Evolutionary conservation across 306 rosid species (phyloP).

Genomic region (Crataegus laevigata): DNA sequence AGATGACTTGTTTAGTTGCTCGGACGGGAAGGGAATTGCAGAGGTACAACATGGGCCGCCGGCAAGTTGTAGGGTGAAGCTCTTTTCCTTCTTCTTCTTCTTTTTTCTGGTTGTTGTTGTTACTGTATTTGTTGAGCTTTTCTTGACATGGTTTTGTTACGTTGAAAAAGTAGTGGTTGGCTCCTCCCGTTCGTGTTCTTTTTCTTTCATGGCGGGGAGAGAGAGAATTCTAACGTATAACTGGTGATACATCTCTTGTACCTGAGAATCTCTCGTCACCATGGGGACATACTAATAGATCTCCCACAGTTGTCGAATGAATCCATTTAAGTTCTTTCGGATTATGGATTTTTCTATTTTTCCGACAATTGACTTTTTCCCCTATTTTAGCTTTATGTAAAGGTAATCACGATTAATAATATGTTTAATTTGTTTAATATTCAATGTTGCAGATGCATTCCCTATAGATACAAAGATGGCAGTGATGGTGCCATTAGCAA

Average conservation of each 20-base stretch:
- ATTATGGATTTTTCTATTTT: not conserved
- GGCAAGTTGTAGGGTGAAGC: constrained; percentile 92
- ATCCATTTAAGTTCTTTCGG: not conserved
- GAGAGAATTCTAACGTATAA: not conserved
- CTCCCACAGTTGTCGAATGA: not conserved
- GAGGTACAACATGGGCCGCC: constrained; percentile 78
- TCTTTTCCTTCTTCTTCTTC: not conserved
- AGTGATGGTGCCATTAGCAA: constrained; percentile 29
- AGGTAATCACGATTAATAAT: not conserved
- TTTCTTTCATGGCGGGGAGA: not conserved
- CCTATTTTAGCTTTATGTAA: not conserved
- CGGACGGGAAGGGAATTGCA: constrained; percentile 87
- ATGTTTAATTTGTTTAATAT: not conserved
- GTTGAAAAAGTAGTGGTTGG: not conserved
- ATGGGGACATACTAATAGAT: not conserved
- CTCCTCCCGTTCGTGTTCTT: not conserved
- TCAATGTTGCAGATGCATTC: constrained; percentile 70
- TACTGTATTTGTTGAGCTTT: not conserved
- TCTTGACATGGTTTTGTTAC: not conserved
- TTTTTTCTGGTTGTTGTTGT: too few relatives aligned
- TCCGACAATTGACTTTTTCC: not conserved
- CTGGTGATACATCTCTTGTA: not conserved
- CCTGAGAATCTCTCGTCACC: not conserved
- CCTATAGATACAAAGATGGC: constrained; percentile 64
- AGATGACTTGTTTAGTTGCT: constrained; percentile 71